phyloP scores from a whole-genome alignment of 2,329 filamentous ascomycete species.

The Bipolaris sorokiniana region DNA sequence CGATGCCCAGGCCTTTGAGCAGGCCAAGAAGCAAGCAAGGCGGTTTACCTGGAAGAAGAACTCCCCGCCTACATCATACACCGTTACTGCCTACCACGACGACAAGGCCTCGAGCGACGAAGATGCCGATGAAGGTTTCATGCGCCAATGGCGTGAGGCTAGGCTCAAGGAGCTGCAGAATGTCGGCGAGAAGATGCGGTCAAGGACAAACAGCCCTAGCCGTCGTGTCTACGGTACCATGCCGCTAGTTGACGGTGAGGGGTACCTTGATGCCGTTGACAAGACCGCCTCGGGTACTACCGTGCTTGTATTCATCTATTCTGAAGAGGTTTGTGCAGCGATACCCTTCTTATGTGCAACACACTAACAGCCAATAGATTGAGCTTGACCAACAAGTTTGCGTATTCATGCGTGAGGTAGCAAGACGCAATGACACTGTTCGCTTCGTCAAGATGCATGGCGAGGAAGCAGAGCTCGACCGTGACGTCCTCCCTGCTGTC shows the following conservation, averaged over 20 bases:
- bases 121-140: constrained; percentile 78
- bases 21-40: constrained; percentile 56
- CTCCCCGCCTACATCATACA: constrained; percentile 26
- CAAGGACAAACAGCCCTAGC: constrained; percentile 75
- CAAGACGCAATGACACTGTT: no score
- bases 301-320: constrained; percentile 93
- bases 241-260: constrained; percentile 83
- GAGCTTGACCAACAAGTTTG: no score
- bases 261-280: constrained; percentile 96
- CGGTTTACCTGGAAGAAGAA: constrained; percentile 45
- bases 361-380: no score
- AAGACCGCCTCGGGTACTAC: constrained; percentile 80
- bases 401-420: no score
- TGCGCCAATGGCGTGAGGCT: constrained; percentile 83
- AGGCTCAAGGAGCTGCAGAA: constrained; percentile 77
- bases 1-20: constrained; percentile 78
- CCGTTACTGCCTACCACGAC: constrained; percentile 55
- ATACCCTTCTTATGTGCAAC: no score
- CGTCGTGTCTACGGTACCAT: constrained; percentile 78
- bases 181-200: constrained; percentile 62
- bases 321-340: no score
- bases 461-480: no score
- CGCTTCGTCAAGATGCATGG: no score
- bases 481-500: no score
- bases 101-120: constrained; percentile 57